Evolutionary conservation across 169 alveolate species (phyloP), one percentile per base, ranked within the genome.

Genomic region (Plasmodium malariae): DNA sequence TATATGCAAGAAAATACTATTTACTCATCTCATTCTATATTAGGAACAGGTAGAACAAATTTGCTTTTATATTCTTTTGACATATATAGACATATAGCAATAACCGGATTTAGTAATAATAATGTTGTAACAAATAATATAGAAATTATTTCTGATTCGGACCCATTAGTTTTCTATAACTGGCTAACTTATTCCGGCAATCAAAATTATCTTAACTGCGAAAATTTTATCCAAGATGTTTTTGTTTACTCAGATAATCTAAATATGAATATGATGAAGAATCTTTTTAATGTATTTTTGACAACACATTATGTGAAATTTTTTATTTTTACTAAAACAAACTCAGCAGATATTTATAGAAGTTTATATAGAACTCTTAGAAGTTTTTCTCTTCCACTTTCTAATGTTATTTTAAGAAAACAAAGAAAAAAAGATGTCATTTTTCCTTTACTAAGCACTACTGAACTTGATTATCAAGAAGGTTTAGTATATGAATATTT

Each of bases 121-220:
- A 43, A 62, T 45, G 78, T 62, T 4, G 4, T 76, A 9, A 45
- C 28, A 60, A 76, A 43, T 43, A 65, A 69, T n/a, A 14, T 14
- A 5, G 57, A 54, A 45, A 36, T 12, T 69, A 21, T 30, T 17
- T 60, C 51, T 43, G 92, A 85, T 40, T 17, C 67, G n/a, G 85
- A 85, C 21, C 92, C 92, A 0, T 85, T 85, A 9, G 55, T 85
- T 26, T 85, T 19, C 34, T 85, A 85, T 63, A 85, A 85, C 55
- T 85, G 92, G 92, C 3, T 70, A 48, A 68, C 87, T 9, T 43
- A 85, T 48, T 4, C 69, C 26, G 92, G 87, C 17, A 59, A 85
- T 85, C 87, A 68, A 51, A 80, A 40, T 32, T 1, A 67, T 19
- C 11, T 63, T 11, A 19, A 26, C 17, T 2, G 17, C 17, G 19